These are phyloP conservation scores for Pythium brassicae DNA, from an alignment of 352 stramenopile genomes.

Conservation along the genomic window DNA sequence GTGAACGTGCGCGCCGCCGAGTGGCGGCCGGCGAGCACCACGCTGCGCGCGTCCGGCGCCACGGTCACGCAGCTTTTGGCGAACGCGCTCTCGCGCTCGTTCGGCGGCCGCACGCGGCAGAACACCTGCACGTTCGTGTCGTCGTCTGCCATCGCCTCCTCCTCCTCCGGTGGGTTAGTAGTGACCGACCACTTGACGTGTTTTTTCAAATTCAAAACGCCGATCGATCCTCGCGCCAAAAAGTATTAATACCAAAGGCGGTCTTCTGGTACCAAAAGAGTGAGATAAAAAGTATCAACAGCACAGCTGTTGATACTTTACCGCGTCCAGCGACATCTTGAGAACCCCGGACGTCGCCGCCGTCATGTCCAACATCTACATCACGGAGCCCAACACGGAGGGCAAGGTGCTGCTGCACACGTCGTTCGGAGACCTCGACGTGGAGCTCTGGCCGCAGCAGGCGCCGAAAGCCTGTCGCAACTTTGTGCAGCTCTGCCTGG, in stretches of 20 bases:
- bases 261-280: background rate
- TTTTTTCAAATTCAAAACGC: background rate
- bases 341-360: no score
- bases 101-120: constrained; percentile 80
- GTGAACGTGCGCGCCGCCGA: constrained; percentile 52
- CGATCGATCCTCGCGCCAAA: no score
- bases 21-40: constrained; percentile 56
- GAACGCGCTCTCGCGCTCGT: constrained; percentile 53
- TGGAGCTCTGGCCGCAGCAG: constrained; percentile 97
- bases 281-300: background rate
- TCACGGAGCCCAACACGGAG: constrained; percentile 93
- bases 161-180: no score
- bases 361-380: constrained; percentile 97
- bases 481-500: constrained; percentile 91
- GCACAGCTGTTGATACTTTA: no score
- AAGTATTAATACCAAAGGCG: no score
- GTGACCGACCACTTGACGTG: no score
- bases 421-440: constrained; percentile 95
- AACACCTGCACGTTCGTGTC: constrained; percentile 84
- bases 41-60: constrained; percentile 29
- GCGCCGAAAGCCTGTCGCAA: constrained; percentile 93
- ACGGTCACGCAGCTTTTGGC: constrained; percentile 43
- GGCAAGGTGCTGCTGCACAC: constrained; percentile 97
- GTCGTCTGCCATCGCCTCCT: constrained; percentile 13
- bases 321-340: background rate